Evolutionary conservation across 345 rosid genomes (phyloP).

Genomic region (Diplotaxis tenuifolia): DNA sequence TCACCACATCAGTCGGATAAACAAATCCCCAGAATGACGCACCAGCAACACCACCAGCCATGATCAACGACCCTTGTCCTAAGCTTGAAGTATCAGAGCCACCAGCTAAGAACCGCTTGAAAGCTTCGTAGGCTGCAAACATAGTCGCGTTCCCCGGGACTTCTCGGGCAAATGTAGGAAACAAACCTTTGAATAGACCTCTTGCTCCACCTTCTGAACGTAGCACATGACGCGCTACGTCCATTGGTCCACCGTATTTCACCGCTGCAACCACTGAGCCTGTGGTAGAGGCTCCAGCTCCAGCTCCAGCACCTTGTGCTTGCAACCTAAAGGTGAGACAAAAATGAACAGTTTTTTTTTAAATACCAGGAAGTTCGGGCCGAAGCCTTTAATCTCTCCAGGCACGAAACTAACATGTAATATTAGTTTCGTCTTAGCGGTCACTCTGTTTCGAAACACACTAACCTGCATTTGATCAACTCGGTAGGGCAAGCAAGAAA

Average conservation of each 20-base stretch:
- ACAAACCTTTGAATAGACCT: conserved; percentile 93
- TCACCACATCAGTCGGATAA: conserved; percentile 91
- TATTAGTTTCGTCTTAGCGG: too few species aligned
- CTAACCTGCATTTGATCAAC: conserved; percentile 92
- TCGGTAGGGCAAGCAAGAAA: conserved; percentile 99
- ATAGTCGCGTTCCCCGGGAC: conserved; percentile 90
- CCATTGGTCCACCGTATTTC: conserved; percentile 93
- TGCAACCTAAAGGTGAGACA: conserved; percentile 59
- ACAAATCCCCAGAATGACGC: conserved; percentile 79
- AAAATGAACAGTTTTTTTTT: not conserved
- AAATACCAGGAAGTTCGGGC: too few species aligned
- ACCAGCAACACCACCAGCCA: conserved; percentile 94
- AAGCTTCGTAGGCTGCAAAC: conserved; percentile 87
- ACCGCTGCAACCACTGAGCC: conserved; percentile 54
- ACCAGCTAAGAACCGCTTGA: conserved; percentile 79
- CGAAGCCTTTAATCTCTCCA: too few species aligned
- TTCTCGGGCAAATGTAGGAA: conserved; percentile 93
- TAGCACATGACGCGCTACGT: conserved; percentile 88
- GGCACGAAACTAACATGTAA: too few species aligned
- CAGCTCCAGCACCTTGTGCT: conserved; percentile 77
- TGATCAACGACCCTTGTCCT: conserved; percentile 74
- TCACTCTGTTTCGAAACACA: not conserved
- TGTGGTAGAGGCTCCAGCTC: conserved; percentile 32
- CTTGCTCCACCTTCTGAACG: conserved; percentile 75
- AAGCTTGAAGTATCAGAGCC: conserved; percentile 82